Evolutionary conservation across 2,329 filamentous ascomycete genomes (phyloP).

Genomic region (Pseudohalonectria lignicola): DNA sequence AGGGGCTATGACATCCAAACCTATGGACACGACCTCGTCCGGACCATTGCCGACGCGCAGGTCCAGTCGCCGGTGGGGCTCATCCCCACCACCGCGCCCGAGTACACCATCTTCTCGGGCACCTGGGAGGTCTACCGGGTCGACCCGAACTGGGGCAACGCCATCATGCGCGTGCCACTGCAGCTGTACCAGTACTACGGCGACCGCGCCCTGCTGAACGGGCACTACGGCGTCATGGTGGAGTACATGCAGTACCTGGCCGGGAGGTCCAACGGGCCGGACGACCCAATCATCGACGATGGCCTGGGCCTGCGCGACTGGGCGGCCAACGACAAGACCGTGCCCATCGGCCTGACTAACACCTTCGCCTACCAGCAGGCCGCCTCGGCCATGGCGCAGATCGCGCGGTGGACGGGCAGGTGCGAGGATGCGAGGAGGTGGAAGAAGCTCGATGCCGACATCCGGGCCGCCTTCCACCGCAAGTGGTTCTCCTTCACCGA

Average conservation of each 20-base stretch:
- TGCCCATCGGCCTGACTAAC: constrained; percentile 3
- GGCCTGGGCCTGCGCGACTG: too few species aligned
- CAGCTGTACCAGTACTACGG: constrained; percentile 7
- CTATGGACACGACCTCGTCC: constrained; percentile 6
- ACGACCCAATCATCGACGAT: too few species aligned
- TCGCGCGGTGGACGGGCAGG: constrained; percentile 5
- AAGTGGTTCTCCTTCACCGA: constrained; percentile 6
- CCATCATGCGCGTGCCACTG: constrained; percentile 5
- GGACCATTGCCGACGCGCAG: constrained; percentile 7
- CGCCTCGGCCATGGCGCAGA: constrained; percentile 4
- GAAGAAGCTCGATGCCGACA: background rate
- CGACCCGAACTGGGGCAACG: constrained; percentile 8
- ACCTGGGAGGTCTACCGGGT: constrained; percentile 6
- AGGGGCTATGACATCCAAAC: constrained; percentile 6
- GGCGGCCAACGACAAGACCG: constrained; percentile 1
- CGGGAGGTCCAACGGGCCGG: background rate
- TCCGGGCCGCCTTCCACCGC: constrained; percentile 2
- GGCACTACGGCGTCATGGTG: constrained; percentile 4
- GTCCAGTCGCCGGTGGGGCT: constrained; percentile 3
- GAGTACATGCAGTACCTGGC: constrained; percentile 7
- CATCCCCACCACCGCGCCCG: constrained; percentile 7
- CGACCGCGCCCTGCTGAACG: constrained; percentile 2
- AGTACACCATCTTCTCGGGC: constrained; percentile 2
- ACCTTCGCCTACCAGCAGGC: constrained; percentile 7
- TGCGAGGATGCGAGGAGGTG: constrained; percentile 1